Base-by-base conservation (phyloP, 106 monocot genomes). In the Ottelia alismoides region DNA sequence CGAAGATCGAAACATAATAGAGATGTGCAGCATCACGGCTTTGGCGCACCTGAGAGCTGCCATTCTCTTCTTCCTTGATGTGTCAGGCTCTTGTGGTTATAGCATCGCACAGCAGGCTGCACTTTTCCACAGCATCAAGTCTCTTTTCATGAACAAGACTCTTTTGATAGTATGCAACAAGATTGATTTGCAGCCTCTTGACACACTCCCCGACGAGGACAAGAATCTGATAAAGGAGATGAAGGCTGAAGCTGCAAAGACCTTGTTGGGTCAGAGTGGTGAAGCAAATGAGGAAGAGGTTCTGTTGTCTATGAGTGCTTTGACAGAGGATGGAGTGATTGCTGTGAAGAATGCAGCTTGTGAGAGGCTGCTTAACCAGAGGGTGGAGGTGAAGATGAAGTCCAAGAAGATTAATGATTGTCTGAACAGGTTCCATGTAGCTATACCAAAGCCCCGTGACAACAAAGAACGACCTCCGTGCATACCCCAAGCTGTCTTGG, bases 21-120 rank as follows among this genome's bases (percentile, higher is more conserved):
- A 98, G 61, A 98, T 98, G 98, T 98, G 98, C 72, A 98, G 90
- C 49, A 90, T 98, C 50, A 90, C 90, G 2, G 98, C 98, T 19
- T 35, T 98, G 44, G 79, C 85, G 0, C 82, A 98, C 51, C 63
- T 98, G 21, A 76, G 82, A 49, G 72, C 98, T 47, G 81, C 98
- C 24, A 76, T 98, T 30, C 56, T 98, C 25, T 98, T 90, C 71
- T 90, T 98, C 49, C 58, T 98, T n/a, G 98, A 98, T 55, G 67
- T 98, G 2, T 90, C 90, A 3, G 98, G 98, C 0, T 85, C 98
- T 27, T 98, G 98, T 65, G 98, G 98, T 12, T 98, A 98, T 57
- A 98, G 28, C 47, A 68, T 90, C 1, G 69, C 76, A 0, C 98
- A 90, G 65, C 98, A 98, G 52, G 90, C 85, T 2, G 90, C 85